Percentiles rank a stretch among this genome's conserved stretches.
These are phyloP conservation scores for Fusarium sp. DNA, from an alignment of 2,329 filamentous ascomycete genomes.

Conservation along the genomic window DNA sequence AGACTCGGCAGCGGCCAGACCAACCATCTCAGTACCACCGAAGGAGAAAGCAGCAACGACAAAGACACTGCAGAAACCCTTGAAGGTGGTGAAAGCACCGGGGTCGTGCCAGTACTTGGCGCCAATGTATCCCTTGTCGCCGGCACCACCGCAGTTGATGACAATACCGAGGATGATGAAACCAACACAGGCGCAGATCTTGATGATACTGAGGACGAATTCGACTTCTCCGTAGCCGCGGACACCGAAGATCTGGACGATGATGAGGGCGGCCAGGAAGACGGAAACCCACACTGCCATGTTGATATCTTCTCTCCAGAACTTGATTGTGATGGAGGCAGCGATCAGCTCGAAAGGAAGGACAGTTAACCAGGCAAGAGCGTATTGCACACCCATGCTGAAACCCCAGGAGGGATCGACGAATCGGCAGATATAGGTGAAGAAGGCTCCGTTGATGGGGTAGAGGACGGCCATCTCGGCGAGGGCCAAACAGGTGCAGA, in stretches of 20 bases:
- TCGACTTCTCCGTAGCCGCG: slow-evolving; percentile 91
- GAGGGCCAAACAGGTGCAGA: slow-evolving; percentile 82
- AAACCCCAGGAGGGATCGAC: slow-evolving; percentile 95
- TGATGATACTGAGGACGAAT: slow-evolving; percentile 87
- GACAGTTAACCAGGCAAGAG: slow-evolving; percentile 86
- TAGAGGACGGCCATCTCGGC: slow-evolving; percentile 93
- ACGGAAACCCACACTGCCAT: slow-evolving; percentile 84
- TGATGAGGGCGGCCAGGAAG: slow-evolving; percentile 80
- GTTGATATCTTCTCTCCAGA: slow-evolving; percentile 75
- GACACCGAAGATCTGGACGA: slow-evolving; percentile 89
- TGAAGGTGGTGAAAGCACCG: slow-evolving; percentile 86
- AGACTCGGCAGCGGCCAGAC: slow-evolving; percentile 81
- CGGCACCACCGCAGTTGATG: slow-evolving; percentile 84
- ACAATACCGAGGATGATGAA: slow-evolving; percentile 84
- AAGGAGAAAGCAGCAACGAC: slow-evolving; percentile 81
- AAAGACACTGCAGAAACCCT: slow-evolving; percentile 81
- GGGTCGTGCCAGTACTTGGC: slow-evolving; percentile 80
- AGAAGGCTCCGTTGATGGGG: slow-evolving; percentile 92
- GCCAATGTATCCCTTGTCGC: slow-evolving; percentile 81
- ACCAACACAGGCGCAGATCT: slow-evolving; percentile 75
- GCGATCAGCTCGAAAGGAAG: slow-evolving; percentile 89
- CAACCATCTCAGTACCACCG: slow-evolving; percentile 80
- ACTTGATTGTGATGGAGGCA: slow-evolving; percentile 84
- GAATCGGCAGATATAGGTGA: slow-evolving; percentile 90
- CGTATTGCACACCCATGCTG: slow-evolving; percentile 96